Conservation (phyloP, 2,329 filamentous ascomycete species). For the Penicillium freii region DNA sequence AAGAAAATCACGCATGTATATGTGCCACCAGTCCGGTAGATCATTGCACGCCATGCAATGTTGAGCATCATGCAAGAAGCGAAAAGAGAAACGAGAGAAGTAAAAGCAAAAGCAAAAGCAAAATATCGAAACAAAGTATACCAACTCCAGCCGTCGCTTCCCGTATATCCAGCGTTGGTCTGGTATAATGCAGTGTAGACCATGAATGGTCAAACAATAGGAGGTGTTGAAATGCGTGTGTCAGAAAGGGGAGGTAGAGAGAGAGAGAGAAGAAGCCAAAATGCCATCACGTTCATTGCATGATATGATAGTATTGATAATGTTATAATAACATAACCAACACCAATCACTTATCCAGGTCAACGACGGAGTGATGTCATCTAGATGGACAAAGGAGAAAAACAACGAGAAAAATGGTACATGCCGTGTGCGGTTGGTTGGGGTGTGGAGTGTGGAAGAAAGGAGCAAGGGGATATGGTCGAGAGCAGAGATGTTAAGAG, state of each 20-base stretch:
- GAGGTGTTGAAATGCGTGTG: neutral
- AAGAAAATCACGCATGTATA: neutral
- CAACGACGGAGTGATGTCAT: neutral
- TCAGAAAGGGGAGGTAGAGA: neutral
- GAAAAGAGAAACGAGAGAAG: neutral
- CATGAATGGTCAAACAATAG: neutral
- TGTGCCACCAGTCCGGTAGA: neutral
- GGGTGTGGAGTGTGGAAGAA: neutral
- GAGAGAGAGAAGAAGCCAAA: neutral
- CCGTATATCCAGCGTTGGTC: slow-evolving; percentile 18
- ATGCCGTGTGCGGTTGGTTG: neutral
- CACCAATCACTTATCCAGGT: slow-evolving; percentile 2
- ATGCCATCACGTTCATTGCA: slow-evolving; percentile 5
- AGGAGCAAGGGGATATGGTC: neutral
- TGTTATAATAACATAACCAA: slow-evolving; percentile 15
- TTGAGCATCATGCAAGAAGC: neutral
- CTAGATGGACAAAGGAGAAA: neutral
- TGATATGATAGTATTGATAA: slow-evolving; percentile 7
- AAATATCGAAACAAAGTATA: neutral
- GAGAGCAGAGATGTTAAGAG: neutral
- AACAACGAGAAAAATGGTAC: neutral
- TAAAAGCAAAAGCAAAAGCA: neutral
- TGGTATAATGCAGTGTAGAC: slow-evolving; percentile 7
- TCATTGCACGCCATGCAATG: neutral
- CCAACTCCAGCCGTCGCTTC: slow-evolving; percentile 14